These are phyloP conservation scores for Nicotiana paniculata DNA, from an alignment of 257 asterid genomes.

Conservation along the genomic window DNA sequence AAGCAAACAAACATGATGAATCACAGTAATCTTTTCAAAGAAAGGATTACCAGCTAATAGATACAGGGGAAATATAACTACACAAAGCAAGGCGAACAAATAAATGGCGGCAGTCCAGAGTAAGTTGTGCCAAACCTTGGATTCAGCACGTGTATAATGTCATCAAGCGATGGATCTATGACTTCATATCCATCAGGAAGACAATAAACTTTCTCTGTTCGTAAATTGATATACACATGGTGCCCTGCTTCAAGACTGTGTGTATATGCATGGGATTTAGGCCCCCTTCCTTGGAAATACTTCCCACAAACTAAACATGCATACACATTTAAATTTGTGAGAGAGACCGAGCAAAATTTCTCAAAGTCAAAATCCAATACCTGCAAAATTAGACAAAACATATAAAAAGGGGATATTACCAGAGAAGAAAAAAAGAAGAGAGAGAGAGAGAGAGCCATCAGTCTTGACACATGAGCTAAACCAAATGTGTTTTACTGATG, in stretches of 20 bases:
- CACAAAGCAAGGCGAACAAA: background rate
- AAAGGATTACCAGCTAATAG: background rate
- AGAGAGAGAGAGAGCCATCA: background rate
- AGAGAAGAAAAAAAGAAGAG: background rate
- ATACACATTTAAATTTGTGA: constrained; percentile 87
- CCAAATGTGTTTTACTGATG: background rate
- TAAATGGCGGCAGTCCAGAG: background rate
- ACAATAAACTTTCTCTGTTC: constrained; percentile 88
- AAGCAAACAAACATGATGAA: background rate
- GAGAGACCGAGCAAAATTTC: constrained; percentile 92
- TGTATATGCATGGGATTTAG: constrained; percentile 90
- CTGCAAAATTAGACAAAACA: constrained; percentile 35
- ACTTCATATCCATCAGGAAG: constrained; percentile 99
- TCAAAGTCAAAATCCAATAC: constrained; percentile 97
- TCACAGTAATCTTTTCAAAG: background rate
- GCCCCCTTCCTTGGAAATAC: constrained; percentile 97
- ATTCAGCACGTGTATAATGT: constrained; percentile 82
- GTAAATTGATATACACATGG: constrained; percentile 92
- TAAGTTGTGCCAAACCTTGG: constrained; percentile 52
- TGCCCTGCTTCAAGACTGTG: constrained; percentile 98
- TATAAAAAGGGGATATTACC: background rate
- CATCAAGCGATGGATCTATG: constrained; percentile 87
- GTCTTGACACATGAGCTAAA: background rate
- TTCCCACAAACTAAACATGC: constrained; percentile 98
- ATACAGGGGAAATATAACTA: background rate